Evolutionary conservation across 1,284 basidiomycete genomes (phyloP).

Genomic region (Tremellales sp.): DNA sequence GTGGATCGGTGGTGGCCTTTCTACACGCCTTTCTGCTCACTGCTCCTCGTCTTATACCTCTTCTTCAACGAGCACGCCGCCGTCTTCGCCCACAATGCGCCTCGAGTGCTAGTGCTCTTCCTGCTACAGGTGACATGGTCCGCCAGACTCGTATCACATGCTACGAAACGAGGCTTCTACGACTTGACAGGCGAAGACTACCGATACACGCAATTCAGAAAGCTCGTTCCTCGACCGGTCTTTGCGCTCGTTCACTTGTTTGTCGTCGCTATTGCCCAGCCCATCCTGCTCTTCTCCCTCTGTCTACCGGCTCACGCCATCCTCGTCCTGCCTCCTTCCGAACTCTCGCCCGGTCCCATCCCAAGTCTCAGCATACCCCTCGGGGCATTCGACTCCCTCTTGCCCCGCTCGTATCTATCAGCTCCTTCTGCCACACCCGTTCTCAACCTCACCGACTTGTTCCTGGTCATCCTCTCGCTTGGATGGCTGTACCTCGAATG

Average conservation of each 20-base stretch:
- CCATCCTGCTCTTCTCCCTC: constrained; percentile 65
- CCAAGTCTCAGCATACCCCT: constrained; percentile 12
- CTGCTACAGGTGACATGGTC: constrained; percentile 58
- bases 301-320: constrained; percentile 51
- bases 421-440: constrained; percentile 47
- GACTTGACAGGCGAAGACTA: constrained; percentile 70
- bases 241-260: constrained; percentile 77
- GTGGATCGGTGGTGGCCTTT: constrained; percentile 66
- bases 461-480: constrained; percentile 55
- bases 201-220: constrained; percentile 75
- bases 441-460: constrained; percentile 61
- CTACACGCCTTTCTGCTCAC: constrained; percentile 71
- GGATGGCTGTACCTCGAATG: constrained; percentile 67
- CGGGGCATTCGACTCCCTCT: constrained; percentile 6
- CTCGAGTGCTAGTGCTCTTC: constrained; percentile 68
- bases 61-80: constrained; percentile 59
- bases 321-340: constrained; percentile 26
- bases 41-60: constrained; percentile 59
- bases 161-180: constrained; percentile 78
- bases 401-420: constrained; percentile 10
- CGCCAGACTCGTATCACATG: constrained; percentile 71
- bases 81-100: constrained; percentile 52
- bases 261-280: constrained; percentile 58
- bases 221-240: constrained; percentile 60
- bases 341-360: constrained; percentile 51